phyloP scores from a whole-genome alignment of 805 yeast genomes.

The Yarrowia deformans region DNA sequence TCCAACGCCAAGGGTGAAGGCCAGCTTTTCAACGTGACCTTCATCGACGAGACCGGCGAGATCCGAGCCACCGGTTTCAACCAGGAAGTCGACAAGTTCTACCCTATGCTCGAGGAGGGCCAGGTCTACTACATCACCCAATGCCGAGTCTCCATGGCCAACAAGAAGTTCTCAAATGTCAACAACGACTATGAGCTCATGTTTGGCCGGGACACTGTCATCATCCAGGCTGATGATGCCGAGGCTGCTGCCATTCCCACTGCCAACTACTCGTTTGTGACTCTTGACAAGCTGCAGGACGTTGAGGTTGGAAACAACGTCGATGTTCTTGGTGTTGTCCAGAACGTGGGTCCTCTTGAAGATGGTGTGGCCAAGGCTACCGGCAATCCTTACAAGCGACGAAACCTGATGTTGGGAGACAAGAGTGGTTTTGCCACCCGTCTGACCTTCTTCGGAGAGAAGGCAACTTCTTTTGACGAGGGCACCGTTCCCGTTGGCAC shows the following conservation, averaged over 20 bases:
- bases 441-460: constrained; percentile 89
- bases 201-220: constrained; percentile 77
- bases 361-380: constrained; percentile 86
- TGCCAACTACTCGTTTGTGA: constrained; percentile 75
- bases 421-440: constrained; percentile 76
- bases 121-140: constrained; percentile 84
- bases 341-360: constrained; percentile 73
- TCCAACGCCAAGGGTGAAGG: constrained; percentile 88
- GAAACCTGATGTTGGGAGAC: constrained; percentile 88
- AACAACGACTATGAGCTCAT: constrained; percentile 87
- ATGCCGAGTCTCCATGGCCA: constrained; percentile 81
- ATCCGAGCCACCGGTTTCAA: constrained; percentile 95
- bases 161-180: constrained; percentile 82
- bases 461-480: constrained; percentile 82
- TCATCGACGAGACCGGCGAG: constrained; percentile 94
- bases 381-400: constrained; percentile 90
- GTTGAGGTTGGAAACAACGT: constrained; percentile 74
- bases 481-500: constrained; percentile 50
- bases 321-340: constrained; percentile 88
- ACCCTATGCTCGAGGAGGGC: constrained; percentile 82
- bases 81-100: constrained; percentile 80
- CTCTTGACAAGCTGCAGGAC: constrained; percentile 68
- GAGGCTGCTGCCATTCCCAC: constrained; percentile 72
- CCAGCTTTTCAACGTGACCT: constrained; percentile 83
- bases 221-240: constrained; percentile 70